phyloP scores from a whole-genome alignment of 345 rosid genomes.

The Tarenaya hassleriana region DNA sequence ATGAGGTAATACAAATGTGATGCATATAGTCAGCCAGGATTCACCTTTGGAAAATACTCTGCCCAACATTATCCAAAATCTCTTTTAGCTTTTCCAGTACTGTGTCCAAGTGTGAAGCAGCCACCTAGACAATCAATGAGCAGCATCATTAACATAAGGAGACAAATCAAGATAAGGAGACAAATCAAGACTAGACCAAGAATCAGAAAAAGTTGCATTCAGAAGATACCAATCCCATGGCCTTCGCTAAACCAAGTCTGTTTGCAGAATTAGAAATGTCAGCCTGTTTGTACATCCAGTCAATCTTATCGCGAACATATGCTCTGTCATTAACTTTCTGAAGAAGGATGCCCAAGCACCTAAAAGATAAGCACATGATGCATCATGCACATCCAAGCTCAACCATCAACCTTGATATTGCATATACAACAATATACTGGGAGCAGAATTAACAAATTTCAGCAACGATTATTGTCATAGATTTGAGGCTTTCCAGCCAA shows the following conservation, averaged over 20 bases:
- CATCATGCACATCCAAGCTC: background rate
- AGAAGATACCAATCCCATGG: slow-evolving; percentile 83
- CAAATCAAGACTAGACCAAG: slow-evolving; percentile 12
- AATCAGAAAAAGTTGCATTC: slow-evolving; percentile 13
- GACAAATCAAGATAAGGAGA: background rate
- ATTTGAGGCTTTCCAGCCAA: slow-evolving; percentile 5
- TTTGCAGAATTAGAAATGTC: slow-evolving; percentile 75
- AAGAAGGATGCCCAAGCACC: slow-evolving; percentile 89
- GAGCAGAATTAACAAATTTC: slow-evolving; percentile 12
- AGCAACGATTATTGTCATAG: slow-evolving; percentile 7
- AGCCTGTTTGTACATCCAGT: slow-evolving; percentile 84
- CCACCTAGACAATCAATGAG: slow-evolving; percentile 53
- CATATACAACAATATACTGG: slow-evolving; percentile 5
- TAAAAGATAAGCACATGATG: slow-evolving; percentile 30
- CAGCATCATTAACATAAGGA: slow-evolving; percentile 17
- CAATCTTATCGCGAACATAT: slow-evolving; percentile 78
- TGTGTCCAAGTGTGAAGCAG: slow-evolving; percentile 93
- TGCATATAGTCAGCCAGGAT: slow-evolving; percentile 16
- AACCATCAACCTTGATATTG: background rate
- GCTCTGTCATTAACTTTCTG: slow-evolving; percentile 81
- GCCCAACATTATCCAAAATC: slow-evolving; percentile 76
- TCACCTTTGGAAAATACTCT: slow-evolving; percentile 78
- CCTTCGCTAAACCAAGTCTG: slow-evolving; percentile 96
- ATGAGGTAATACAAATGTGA: background rate
- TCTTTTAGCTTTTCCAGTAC: slow-evolving; percentile 86